Evolutionary conservation across 495 filamentous ascomycete genomes (phyloP).

Genomic region (Niebla homalea): DNA sequence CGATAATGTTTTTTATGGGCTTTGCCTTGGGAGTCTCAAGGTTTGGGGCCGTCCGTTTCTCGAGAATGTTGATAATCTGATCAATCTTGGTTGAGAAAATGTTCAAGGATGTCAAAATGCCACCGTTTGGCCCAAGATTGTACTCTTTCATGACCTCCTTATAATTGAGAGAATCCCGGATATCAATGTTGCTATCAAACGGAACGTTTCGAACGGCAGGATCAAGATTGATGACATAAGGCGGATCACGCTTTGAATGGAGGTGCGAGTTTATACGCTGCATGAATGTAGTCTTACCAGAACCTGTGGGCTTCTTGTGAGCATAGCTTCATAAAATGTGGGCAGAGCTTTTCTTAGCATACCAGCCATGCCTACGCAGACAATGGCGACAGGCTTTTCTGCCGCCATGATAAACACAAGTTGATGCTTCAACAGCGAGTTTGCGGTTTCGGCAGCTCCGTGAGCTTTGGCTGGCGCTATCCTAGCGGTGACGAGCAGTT

Average conservation of each 20-base stretch:
- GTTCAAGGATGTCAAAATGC: conserved; percentile 92
- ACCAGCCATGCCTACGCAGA: conserved; percentile 96
- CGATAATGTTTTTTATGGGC: conserved; percentile 68
- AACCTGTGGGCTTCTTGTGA: conserved; percentile 19
- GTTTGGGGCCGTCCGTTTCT: conserved; percentile 68
- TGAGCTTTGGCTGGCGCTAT: no score
- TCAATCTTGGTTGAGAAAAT: conserved; percentile 96
- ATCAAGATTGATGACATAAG: conserved; percentile 95
- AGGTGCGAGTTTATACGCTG: conserved; percentile 89
- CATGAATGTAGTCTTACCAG: conserved; percentile 98
- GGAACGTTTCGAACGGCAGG: conserved; percentile 89
- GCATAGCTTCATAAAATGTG: not conserved
- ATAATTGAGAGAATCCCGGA: conserved; percentile 97
- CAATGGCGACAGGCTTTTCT: conserved; percentile 52
- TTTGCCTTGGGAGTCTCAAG: conserved; percentile 45
- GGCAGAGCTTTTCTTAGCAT: not conserved
- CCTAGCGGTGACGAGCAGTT: no score
- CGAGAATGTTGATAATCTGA: conserved; percentile 75
- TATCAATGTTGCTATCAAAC: conserved; percentile 98
- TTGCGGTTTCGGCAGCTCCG: no score
- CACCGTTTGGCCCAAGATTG: conserved; percentile 93
- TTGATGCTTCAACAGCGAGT: no score
- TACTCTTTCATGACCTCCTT: conserved; percentile 99
- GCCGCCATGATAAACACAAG: conserved; percentile 32
- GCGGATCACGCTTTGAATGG: conserved; percentile 56